Base-by-base conservation (phyloP, 495 filamentous ascomycete species). In the Penicillium psychrofluorescens region DNA sequence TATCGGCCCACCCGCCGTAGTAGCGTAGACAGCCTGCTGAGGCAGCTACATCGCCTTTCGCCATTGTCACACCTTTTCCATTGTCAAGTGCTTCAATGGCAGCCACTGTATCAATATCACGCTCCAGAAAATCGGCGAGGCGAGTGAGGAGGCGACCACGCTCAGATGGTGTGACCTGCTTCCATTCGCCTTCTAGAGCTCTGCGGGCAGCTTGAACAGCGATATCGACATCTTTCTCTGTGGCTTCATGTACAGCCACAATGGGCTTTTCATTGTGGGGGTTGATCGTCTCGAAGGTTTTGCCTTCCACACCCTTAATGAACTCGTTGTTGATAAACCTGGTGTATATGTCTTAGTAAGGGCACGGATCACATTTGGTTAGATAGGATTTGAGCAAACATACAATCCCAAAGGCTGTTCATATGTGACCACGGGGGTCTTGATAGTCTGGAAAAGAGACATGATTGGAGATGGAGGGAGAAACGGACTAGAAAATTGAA, bases 251-350 rank as follows among this genome's bases (percentile, higher is more conserved):
- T 44, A 98, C 89, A 37, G 84, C 80, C 67, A 66, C 65, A 55
- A 88, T 88, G 55, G 75, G 63, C 55, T 85, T 78, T 62, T 90
- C 86, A 61, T 67, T 77, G 46, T 80, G 62, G 35, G 77, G 76
- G 55, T 85, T 85, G 67, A 83, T 77, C 62, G 79, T 79, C 67
- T 90, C 86, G 63, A 90, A 88, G 55, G 84, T 86, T 72, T 84
- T 81, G 63, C 83, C 83, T 36, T 88, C 88, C 42, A 82, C 79
- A 60, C 81, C 80, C 71, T 89, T 86, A 50, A 95, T 80, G 63
- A 82, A 98, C 70, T 97, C 89, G 63, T 90, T 90, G 80, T 98
- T 96, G 76, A 98, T 98, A 79, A 95, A 98, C 88, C n/a, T n/a
- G n/a, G n/a, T n/a, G n/a, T n/a, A n/a, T n/a, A n/a, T n/a, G n/a